These are phyloP conservation scores for Acacia melanoxylon DNA, from an alignment of 306 rosid species.

Conservation along the genomic window DNA sequence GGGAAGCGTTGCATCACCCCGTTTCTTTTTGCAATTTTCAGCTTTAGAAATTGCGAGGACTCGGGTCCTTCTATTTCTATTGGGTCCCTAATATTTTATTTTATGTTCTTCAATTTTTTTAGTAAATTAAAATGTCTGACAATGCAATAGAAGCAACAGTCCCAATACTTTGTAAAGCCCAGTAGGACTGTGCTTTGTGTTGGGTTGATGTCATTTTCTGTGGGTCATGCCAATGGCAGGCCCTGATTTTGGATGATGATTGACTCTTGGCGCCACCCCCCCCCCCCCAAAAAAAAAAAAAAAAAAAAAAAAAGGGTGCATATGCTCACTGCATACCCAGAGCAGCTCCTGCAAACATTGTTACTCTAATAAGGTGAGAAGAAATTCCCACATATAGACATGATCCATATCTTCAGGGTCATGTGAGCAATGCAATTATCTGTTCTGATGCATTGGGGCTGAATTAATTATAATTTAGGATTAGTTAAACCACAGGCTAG, in stretches of 20 bases:
- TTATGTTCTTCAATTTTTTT: too few species aligned
- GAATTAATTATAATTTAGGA: neutral
- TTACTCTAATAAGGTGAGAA: neutral
- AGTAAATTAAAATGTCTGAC: too few species aligned
- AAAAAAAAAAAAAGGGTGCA: too few species aligned
- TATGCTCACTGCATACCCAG: neutral
- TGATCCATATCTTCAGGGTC: neutral
- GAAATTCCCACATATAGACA: neutral
- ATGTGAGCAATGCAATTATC: neutral
- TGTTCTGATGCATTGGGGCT: neutral
- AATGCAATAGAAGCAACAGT: too few species aligned
- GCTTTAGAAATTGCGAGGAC: too few species aligned
- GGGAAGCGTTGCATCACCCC: too few species aligned
- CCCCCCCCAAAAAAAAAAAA: too few species aligned
- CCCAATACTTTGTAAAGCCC: too few species aligned
- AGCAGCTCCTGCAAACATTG: neutral
- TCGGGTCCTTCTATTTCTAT: too few species aligned
- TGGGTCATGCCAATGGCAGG: neutral
- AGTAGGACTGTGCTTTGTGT: neutral
- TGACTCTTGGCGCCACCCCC: neutral
- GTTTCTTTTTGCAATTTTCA: too few species aligned
- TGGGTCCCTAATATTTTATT: too few species aligned
- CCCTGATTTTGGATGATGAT: conserved; percentile 22
- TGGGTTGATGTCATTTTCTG: neutral
- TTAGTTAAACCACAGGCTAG: neutral